These are phyloP conservation scores for Alternaria sp. DNA, from an alignment of 2,329 filamentous ascomycete genomes.

Conservation along the genomic window DNA sequence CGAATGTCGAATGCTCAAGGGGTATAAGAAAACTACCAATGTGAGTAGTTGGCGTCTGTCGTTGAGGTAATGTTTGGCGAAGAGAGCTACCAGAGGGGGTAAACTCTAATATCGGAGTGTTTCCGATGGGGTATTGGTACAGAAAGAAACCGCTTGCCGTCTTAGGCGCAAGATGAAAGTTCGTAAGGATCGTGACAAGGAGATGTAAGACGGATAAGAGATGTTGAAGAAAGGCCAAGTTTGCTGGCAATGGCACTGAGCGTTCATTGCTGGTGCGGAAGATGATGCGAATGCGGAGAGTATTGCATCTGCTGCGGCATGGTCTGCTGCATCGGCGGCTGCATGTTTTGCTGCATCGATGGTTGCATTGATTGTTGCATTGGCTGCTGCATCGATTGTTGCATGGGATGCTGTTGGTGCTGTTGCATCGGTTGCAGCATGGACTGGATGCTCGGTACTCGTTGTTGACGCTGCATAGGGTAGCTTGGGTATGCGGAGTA, in stretches of 20 bases:
- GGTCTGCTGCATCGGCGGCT: constrained; percentile 7
- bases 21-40: constrained; percentile 13
- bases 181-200: constrained; percentile 31
- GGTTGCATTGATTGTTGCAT: constrained; percentile 18
- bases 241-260: constrained; percentile 7
- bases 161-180: constrained; percentile 1
- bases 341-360: constrained; percentile 14
- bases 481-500: constrained; percentile 32
- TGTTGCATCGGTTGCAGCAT: constrained; percentile 40
- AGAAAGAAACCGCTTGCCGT: constrained; percentile 10
- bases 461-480: constrained; percentile 36
- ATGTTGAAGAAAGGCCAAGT: constrained; percentile 23
- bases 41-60: constrained; percentile 5
- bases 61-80: constrained; percentile 4
- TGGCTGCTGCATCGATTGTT: constrained; percentile 14
- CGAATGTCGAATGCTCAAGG: constrained; percentile 12
- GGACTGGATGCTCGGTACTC: constrained; percentile 53
- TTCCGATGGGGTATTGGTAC: constrained; percentile 19
- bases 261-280: constrained; percentile 27
- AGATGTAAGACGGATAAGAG: constrained; percentile 23
- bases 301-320: constrained; percentile 30
- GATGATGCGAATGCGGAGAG: constrained; percentile 26
- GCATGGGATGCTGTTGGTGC: constrained; percentile 1
- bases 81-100: constrained; percentile 5
- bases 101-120: constrained; percentile 10